Evolutionary conservation across 176 grass and related monocot genomes (phyloP).

Genomic region (barley (Hordeum vulgare)): MorexV3_pseudomolecules_assembly NC_058519.1:404849241-404849740

Average conservation of each 20-base stretch:
- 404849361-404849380: neutral
- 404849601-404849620: neutral
- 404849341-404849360: neutral
- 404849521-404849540: too few relatives aligned
- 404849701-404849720: conserved; percentile 42
- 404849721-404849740: conserved; percentile 52
- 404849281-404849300: too few relatives aligned
- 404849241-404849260: too few relatives aligned
- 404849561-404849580: too few relatives aligned
- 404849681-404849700: conserved; percentile 50
- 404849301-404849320: too few relatives aligned
- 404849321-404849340: too few relatives aligned
- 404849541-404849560: too few relatives aligned
- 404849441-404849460: neutral
- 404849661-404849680: conserved; percentile 50
- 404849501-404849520: too few relatives aligned
- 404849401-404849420: neutral
- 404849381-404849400: neutral
- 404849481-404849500: neutral
- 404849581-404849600: too few relatives aligned
- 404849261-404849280: too few relatives aligned
- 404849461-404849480: neutral
- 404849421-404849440: neutral
- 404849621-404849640: neutral
- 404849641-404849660: conserved; percentile 44